These are phyloP conservation scores for Phytophthora rubi DNA, from an alignment of 352 stramenopile genomes.

Conservation along the genomic window DNA sequence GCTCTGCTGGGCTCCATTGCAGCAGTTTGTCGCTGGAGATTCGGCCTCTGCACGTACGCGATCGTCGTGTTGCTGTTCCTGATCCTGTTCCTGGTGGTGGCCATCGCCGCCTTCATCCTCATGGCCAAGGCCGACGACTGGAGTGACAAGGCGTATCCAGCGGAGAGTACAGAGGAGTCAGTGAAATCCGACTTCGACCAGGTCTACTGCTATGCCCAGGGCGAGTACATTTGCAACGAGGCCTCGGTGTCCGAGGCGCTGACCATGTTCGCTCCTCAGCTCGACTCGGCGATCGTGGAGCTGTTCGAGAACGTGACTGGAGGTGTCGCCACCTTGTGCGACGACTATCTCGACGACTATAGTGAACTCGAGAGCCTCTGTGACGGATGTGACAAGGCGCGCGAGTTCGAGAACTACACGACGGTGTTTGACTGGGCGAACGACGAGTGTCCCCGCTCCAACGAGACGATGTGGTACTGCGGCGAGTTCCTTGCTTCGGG, in stretches of 20 bases:
- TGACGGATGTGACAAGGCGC: constrained; percentile 54
- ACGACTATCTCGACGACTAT: constrained; percentile 44
- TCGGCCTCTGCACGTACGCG: constrained; percentile 63
- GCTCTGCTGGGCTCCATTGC: constrained; percentile 63
- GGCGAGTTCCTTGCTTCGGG: constrained; percentile 54
- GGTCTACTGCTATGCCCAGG: constrained; percentile 79
- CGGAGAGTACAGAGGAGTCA: constrained; percentile 46
- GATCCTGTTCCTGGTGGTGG: constrained; percentile 56
- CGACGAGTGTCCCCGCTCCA: constrained; percentile 71
- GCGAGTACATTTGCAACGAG: constrained; percentile 71
- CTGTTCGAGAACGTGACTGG: constrained; percentile 48
- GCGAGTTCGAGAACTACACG: constrained; percentile 70
- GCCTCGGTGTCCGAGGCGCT: constrained; percentile 52
- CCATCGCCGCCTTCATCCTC: constrained; percentile 53
- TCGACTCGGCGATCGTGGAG: constrained; percentile 35
- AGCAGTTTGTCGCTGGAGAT: constrained; percentile 58
- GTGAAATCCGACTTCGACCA: constrained; percentile 68
- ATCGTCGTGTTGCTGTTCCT: constrained; percentile 60
- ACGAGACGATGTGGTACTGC: constrained; percentile 65
- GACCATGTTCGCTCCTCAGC: constrained; percentile 49
- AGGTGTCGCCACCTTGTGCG: constrained; percentile 67
- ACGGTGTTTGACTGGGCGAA: constrained; percentile 82
- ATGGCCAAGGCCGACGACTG: constrained; percentile 54
- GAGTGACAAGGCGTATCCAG: constrained; percentile 52
- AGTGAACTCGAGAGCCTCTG: constrained; percentile 54